Evolutionary conservation across 129 eudicot species (phyloP).

Genomic region (Chrysanthemum seticuspe): DNA sequence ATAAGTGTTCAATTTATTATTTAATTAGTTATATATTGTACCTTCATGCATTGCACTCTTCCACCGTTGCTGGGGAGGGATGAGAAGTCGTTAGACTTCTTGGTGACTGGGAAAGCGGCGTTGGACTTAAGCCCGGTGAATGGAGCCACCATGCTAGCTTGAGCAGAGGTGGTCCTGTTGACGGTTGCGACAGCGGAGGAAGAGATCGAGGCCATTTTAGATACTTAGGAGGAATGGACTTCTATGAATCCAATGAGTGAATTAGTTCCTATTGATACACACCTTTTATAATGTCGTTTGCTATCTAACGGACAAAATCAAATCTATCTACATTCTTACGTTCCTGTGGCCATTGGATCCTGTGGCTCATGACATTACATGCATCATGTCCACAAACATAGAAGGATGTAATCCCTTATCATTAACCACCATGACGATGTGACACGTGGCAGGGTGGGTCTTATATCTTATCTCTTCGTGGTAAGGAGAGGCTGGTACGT

Average conservation of each 20-base stretch:
- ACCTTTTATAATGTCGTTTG: slow-evolving; percentile 23
- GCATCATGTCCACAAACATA: slow-evolving; percentile 35
- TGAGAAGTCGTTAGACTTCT: slow-evolving; percentile 52
- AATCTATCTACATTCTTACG: slow-evolving; percentile 3
- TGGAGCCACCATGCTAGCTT: slow-evolving; percentile 59
- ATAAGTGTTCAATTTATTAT: no score
- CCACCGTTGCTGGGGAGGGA: slow-evolving; percentile 55
- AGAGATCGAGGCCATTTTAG: slow-evolving; percentile 51
- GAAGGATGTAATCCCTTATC: slow-evolving; percentile 40
- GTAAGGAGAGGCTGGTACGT: slow-evolving; percentile 18
- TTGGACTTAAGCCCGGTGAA: slow-evolving; percentile 62
- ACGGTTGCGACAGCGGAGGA: slow-evolving; percentile 39
- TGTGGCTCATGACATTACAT: slow-evolving; percentile 27
- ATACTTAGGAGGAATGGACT: slow-evolving; percentile 2
- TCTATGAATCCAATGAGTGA: slow-evolving; percentile 16
- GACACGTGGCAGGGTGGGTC: slow-evolving; percentile 33
- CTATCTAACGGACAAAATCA: slow-evolving; percentile 33
- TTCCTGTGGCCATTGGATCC: slow-evolving; percentile 29
- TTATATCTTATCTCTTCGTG: slow-evolving; percentile 31
- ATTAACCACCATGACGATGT: slow-evolving; percentile 18
- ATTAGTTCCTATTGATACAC: slow-evolving; percentile 1
- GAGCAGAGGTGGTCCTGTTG: slow-evolving; percentile 44
- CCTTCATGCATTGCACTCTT: slow-evolving; percentile 74
- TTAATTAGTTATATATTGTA: slow-evolving; percentile 10
- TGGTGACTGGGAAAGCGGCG: slow-evolving; percentile 48